A percentile compares a stretch with the other conserved stretches of the same genome.
These are phyloP conservation scores for Monosporascus sp. DNA, from an alignment of 2,329 filamentous ascomycete genomes.

Conservation along the genomic window DNA sequence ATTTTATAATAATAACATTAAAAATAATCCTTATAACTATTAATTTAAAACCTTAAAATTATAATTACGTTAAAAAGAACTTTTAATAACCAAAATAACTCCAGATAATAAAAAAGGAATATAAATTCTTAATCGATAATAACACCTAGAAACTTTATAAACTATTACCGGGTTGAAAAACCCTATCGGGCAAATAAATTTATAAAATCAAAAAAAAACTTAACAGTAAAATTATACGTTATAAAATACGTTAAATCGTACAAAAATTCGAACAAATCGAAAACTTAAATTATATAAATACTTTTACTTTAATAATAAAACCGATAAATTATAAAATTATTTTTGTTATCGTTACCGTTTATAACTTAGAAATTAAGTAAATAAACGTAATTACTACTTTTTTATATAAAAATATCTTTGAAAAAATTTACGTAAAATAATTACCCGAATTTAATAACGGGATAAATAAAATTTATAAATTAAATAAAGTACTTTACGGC, in stretches of 20 bases:
- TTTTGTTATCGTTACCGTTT: constrained; percentile 3
- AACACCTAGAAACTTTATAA: not conserved
- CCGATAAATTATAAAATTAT: too few species aligned
- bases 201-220: not conserved
- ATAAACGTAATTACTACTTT: too few species aligned
- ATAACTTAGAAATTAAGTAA: constrained; percentile 8
- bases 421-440: constrained; percentile 7
- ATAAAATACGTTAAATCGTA: not conserved
- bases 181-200: not conserved
- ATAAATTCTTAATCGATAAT: constrained; percentile 6
- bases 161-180: too few species aligned
- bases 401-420: too few species aligned
- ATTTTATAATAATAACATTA: not conserved
- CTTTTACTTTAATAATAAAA: constrained; percentile 8
- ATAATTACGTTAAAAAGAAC: constrained; percentile 2
- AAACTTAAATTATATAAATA: constrained; percentile 1
- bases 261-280: not conserved
- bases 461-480: constrained; percentile 3
- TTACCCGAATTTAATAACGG: constrained; percentile 2
- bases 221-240: not conserved
- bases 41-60: constrained; percentile 2
- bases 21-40: not conserved
- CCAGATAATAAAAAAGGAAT: constrained; percentile 4
- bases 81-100: constrained; percentile 1
- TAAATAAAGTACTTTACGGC: too few species aligned